phyloP scores from a whole-genome alignment of 2,329 filamentous ascomycete species.

The Paramyrothecium roridum region DNA sequence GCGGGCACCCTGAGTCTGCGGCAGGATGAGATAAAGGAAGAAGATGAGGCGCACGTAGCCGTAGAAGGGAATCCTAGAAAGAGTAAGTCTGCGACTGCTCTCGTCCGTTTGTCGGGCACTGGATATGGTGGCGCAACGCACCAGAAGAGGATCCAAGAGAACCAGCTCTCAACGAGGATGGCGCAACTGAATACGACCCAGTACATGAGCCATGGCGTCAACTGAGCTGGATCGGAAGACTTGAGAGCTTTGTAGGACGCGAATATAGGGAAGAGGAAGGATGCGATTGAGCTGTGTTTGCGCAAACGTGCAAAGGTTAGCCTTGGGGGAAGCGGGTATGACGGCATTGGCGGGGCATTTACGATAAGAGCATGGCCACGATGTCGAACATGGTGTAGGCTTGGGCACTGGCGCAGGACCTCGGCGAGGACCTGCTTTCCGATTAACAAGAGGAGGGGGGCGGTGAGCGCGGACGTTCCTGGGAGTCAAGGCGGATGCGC shows the following conservation, averaged over 20 bases:
- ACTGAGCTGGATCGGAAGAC: slow-evolving; percentile 80
- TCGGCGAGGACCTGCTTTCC: neutral
- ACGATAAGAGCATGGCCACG: slow-evolving; percentile 76
- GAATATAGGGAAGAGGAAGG: slow-evolving; percentile 92
- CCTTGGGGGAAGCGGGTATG: slow-evolving; percentile 6
- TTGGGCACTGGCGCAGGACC: neutral
- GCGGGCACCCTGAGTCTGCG: slow-evolving; percentile 91
- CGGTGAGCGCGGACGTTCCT: no score
- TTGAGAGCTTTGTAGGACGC: slow-evolving; percentile 98
- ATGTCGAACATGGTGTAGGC: slow-evolving; percentile 68
- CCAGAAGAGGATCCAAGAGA: slow-evolving; percentile 83
- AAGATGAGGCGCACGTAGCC: slow-evolving; percentile 83
- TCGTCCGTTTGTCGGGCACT: neutral
- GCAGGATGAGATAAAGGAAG: slow-evolving; percentile 93
- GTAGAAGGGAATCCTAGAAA: slow-evolving; percentile 80
- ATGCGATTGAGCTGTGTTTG: slow-evolving; percentile 68
- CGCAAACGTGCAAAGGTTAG: slow-evolving; percentile 6
- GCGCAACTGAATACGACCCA: slow-evolving; percentile 88
- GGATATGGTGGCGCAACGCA: slow-evolving; percentile 27
- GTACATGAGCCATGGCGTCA: slow-evolving; percentile 99
- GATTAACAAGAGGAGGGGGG: no score
- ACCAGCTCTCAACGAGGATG: slow-evolving; percentile 81
- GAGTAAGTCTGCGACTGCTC: neutral
- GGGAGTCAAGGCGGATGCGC: no score
- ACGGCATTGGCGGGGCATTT: slow-evolving; percentile 32